Evolutionary conservation across 2,329 filamentous ascomycete genomes (phyloP).

Genomic region (Xenoacremonium recifei): DNA sequence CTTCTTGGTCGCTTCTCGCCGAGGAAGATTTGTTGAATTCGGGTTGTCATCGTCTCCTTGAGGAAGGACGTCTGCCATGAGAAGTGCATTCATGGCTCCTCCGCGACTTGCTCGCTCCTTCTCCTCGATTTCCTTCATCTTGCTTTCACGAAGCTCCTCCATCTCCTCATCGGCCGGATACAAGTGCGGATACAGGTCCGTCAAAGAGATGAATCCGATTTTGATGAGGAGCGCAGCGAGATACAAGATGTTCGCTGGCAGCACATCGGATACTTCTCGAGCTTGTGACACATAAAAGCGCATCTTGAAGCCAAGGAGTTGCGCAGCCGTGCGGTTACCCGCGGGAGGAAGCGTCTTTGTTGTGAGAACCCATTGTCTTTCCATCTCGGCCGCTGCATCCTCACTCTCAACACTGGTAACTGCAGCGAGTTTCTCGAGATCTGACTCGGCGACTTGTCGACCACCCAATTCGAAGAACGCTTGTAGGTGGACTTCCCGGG

Average conservation of each 20-base stretch:
- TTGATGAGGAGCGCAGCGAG: constrained; percentile 92
- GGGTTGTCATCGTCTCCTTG: constrained; percentile 68
- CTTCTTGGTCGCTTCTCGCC: constrained; percentile 53
- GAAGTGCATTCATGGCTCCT: constrained; percentile 76
- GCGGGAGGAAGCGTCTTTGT: constrained; percentile 80
- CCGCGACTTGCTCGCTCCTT: constrained; percentile 72
- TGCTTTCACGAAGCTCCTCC: constrained; percentile 67
- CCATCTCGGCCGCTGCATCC: constrained; percentile 53
- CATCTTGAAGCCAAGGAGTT: constrained; percentile 94
- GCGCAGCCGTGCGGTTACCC: constrained; percentile 89
- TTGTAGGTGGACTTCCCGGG: constrained; percentile 71
- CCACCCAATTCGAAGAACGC: constrained; percentile 90
- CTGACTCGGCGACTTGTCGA: constrained; percentile 60
- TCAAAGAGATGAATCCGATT: constrained; percentile 90
- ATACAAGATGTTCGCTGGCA: constrained; percentile 91
- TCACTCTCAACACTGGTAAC: constrained; percentile 35
- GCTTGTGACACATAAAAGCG: constrained; percentile 87
- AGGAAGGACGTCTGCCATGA: constrained; percentile 80
- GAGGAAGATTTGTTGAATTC: constrained; percentile 35
- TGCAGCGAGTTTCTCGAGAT: constrained; percentile 46
- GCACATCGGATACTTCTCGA: constrained; percentile 69
- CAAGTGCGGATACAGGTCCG: constrained; percentile 88
- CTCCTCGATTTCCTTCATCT: constrained; percentile 74
- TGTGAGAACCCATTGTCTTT: constrained; percentile 72
- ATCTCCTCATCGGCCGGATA: constrained; percentile 84